Conservation (phyloP, 2,329 filamentous ascomycete species). For the Didymella sp. region DNA sequence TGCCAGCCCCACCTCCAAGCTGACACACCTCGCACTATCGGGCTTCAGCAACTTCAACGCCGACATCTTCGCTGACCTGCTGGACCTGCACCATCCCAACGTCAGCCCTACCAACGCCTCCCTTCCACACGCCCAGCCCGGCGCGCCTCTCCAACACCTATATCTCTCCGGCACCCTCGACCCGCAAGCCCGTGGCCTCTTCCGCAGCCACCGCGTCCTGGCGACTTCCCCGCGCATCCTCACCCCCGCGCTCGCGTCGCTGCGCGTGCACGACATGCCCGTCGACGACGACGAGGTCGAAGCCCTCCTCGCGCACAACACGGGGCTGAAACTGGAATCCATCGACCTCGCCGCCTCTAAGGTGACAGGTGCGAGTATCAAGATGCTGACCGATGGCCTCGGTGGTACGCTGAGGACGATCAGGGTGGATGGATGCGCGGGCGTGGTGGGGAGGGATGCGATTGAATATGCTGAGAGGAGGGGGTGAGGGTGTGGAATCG, state of each 20-base stretch:
- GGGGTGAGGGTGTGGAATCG: constrained; percentile 44
- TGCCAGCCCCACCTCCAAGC: constrained; percentile 10
- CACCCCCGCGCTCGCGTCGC: constrained; percentile 23
- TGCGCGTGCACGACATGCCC: constrained; percentile 27
- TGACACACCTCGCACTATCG: constrained; percentile 30
- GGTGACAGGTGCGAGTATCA: constrained; percentile 53
- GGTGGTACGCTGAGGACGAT: constrained; percentile 37
- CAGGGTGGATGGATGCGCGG: constrained; percentile 45
- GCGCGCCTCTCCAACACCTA: constrained; percentile 14
- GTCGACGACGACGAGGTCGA: constrained; percentile 45
- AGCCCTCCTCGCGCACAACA: constrained; percentile 27
- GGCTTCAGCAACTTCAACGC: constrained; percentile 19
- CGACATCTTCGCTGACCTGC: constrained; percentile 16
- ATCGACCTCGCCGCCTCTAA: constrained; percentile 49
- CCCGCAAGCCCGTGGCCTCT: constrained; percentile 3
- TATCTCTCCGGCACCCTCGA: constrained; percentile 12
- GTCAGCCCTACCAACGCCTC: background rate
- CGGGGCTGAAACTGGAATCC: constrained; percentile 21
- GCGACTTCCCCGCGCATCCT: constrained; percentile 33
- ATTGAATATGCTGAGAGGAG: constrained; percentile 50
- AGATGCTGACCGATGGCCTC: constrained; percentile 43
- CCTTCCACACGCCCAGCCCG: background rate
- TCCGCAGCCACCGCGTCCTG: background rate
- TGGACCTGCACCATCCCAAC: constrained; percentile 15
- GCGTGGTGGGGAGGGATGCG: constrained; percentile 49